Evolutionary conservation across 208 protist genomes (phyloP).

Genomic region (Spongospora subterranea): DNA sequence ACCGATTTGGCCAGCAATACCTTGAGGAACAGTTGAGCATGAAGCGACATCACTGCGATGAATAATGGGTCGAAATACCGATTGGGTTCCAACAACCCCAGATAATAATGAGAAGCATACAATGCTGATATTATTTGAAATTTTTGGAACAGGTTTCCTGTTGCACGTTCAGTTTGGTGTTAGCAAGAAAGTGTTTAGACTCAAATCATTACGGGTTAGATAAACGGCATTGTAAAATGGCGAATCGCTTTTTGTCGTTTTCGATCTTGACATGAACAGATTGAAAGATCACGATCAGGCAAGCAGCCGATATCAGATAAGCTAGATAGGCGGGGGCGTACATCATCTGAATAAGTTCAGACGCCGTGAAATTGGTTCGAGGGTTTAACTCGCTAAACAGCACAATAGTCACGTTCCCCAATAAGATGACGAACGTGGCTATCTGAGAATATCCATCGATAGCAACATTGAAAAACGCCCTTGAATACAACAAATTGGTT

Average conservation of each 20-base stretch:
- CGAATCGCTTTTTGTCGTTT: not conserved
- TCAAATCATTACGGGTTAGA: not conserved
- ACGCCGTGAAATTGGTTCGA: not conserved
- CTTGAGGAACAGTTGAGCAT: not conserved
- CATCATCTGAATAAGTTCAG: not conserved
- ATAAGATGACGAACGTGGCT: not conserved
- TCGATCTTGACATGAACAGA: not conserved
- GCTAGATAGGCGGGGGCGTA: not conserved
- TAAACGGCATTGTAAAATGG: not conserved
- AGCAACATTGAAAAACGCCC: not conserved
- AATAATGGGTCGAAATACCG: too few relatives aligned
- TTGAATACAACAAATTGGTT: not conserved
- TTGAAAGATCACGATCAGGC: not conserved
- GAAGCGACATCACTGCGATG: not conserved
- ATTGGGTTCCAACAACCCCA: slow-evolving; percentile 7
- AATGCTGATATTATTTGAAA: not conserved
- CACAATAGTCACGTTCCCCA: not conserved
- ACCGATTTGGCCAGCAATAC: slow-evolving; percentile 36
- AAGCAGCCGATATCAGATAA: not conserved
- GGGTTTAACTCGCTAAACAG: not conserved
- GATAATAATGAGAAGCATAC: not conserved
- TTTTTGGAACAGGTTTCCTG: not conserved
- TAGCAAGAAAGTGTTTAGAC: not conserved
- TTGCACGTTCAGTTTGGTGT: too few relatives aligned
- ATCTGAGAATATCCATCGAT: not conserved